Evolutionary conservation across 257 asterid species (phyloP).

Genomic region (Rubia yunnanensis): DNA sequence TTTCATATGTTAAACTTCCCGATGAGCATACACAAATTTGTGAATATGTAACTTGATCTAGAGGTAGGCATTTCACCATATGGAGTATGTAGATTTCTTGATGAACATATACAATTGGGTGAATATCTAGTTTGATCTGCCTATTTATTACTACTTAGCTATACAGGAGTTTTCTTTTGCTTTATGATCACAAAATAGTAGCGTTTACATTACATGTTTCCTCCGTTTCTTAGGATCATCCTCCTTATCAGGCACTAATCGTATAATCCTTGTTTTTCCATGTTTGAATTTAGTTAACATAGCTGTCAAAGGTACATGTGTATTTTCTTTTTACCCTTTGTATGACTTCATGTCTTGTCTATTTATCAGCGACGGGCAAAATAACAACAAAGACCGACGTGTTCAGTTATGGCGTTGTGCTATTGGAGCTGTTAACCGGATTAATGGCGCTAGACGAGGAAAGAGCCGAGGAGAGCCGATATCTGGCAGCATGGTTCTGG

Average conservation of each 20-base stretch:
- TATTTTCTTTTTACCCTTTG: too few relatives aligned
- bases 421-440: conserved; percentile 89
- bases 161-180: too few relatives aligned
- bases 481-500: conserved; percentile 85
- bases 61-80: too few relatives aligned
- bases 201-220: neutral
- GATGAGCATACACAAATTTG: neutral
- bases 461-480: conserved; percentile 83
- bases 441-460: conserved; percentile 65
- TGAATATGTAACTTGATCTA: too few relatives aligned
- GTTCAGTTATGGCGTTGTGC: conserved; percentile 81
- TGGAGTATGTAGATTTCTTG: too few relatives aligned
- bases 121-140: neutral
- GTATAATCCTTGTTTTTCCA: too few relatives aligned
- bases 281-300: too few relatives aligned
- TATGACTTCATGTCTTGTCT: neutral
- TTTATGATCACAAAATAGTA: neutral
- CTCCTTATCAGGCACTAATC: too few relatives aligned
- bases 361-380: conserved; percentile 61
- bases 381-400: conserved; percentile 85
- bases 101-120: neutral
- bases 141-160: too few relatives aligned
- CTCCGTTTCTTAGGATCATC: too few relatives aligned
- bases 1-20: neutral
- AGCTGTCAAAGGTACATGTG: too few relatives aligned